A percentile compares a stretch with the other conserved stretches of the same genome.
phyloP scores from a whole-genome alignment of 148 eudicot species.

The Silene latifolia region DNA sequence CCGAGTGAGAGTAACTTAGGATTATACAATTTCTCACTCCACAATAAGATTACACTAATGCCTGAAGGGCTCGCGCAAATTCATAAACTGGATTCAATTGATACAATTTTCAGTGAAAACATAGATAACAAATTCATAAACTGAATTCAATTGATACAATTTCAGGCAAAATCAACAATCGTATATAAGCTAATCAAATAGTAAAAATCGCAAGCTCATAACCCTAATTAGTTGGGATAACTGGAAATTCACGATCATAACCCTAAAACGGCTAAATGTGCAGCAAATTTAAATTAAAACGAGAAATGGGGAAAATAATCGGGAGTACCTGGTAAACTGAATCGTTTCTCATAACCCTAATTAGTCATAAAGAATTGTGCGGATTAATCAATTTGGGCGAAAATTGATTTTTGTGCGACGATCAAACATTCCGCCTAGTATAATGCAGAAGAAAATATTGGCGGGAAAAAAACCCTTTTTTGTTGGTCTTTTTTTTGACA shows the following conservation, averaged over 20 bases:
- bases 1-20: no score
- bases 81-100: neutral
- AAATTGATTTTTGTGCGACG: no score
- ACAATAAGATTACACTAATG: no score
- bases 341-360: neutral
- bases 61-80: no score
- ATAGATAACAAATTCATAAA: no score
- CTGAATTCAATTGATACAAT: neutral
- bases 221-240: neutral
- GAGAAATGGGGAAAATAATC: neutral
- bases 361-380: no score
- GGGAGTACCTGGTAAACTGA: neutral
- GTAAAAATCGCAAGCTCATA: neutral
- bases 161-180: neutral
- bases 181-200: neutral
- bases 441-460: no score
- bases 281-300: neutral
- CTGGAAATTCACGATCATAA: no score
- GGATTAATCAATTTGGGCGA: neutral
- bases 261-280: neutral
- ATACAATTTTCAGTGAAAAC: neutral
- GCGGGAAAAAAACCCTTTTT: no score
- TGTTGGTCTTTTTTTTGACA: no score
- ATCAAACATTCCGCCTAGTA: no score
- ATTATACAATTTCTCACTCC: no score